These are phyloP conservation scores for Delonix regia DNA, from an alignment of 306 rosid genomes.

Conservation along the genomic window DNA sequence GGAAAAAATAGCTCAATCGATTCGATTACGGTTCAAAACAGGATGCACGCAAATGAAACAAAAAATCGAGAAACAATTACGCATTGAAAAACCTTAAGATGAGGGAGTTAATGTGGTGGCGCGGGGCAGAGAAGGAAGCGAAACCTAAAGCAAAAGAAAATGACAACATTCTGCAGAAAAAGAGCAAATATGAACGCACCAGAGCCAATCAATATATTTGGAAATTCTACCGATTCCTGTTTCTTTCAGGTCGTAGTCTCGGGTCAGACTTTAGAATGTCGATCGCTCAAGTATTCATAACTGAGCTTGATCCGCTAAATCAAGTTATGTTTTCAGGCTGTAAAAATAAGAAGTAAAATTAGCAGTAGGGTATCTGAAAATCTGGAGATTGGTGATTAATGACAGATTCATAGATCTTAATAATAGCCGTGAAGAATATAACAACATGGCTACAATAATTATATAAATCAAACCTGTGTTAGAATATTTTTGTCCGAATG, in stretches of 20 bases:
- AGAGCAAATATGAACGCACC: conserved; percentile 38
- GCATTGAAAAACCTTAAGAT: neutral
- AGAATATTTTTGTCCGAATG: too few species aligned
- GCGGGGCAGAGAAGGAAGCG: too few species aligned
- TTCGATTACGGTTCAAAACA: neutral
- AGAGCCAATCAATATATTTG: conserved; percentile 27
- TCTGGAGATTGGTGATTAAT: too few species aligned
- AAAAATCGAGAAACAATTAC: neutral
- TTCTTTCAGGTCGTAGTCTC: neutral
- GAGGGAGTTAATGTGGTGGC: too few species aligned
- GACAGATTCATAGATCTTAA: too few species aligned
- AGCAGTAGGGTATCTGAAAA: too few species aligned
- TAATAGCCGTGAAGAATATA: too few species aligned
- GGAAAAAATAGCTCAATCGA: neutral
- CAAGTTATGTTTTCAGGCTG: too few species aligned
- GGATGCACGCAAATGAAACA: neutral
- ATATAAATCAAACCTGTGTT: too few species aligned
- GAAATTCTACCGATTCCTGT: conserved; percentile 34
- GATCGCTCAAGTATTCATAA: conserved; percentile 8
- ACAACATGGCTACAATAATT: too few species aligned
- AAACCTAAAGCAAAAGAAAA: conserved; percentile 48
- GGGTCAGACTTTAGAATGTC: neutral
- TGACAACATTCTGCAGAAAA: neutral
- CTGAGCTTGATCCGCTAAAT: neutral
- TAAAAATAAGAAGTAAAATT: too few species aligned